phyloP scores from a whole-genome alignment of 768 basidiomycete species.

The Tubosaeta brunneosetosa region DNA sequence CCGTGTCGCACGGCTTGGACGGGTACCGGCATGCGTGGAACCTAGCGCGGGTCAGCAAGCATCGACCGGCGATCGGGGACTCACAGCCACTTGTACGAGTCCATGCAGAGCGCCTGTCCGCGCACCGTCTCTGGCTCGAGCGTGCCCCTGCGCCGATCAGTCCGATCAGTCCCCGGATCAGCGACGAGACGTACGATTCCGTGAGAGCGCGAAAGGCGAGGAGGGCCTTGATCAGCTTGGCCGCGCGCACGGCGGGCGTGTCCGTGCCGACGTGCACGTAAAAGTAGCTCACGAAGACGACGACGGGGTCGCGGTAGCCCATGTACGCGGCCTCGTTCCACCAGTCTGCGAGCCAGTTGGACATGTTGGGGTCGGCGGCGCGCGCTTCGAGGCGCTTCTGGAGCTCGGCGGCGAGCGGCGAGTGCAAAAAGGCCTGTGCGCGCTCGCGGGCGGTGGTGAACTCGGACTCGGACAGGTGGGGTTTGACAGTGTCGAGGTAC shows the following conservation, averaged over 20 bases:
- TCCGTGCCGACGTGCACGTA: conserved; percentile 69
- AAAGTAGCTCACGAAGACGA: conserved; percentile 93
- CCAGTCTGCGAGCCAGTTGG: conserved; percentile 95
- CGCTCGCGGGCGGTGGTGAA: conserved; percentile 52
- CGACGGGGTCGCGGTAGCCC: conserved; percentile 84
- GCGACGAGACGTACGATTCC: conserved; percentile 52
- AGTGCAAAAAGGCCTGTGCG: conserved; percentile 66
- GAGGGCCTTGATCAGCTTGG: conserved; percentile 78
- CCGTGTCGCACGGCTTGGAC: conserved; percentile 74
- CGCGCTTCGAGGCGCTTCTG: conserved; percentile 76
- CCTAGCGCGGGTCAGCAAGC: conserved; percentile 32
- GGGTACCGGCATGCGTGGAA: conserved; percentile 96
- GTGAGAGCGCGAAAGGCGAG: conserved; percentile 80
- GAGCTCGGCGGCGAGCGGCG: conserved; percentile 63
- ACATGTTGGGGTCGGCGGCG: conserved; percentile 51
- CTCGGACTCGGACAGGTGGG: conserved; percentile 64
- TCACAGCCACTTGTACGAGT: conserved; percentile 90
- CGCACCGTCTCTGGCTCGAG: conserved; percentile 87
- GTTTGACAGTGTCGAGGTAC: conserved; percentile 82
- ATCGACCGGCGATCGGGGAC: conserved; percentile 13
- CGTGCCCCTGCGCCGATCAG: conserved; percentile 43
- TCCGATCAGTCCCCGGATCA: not conserved
- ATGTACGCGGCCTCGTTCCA: conserved; percentile 94
- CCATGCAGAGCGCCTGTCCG: conserved; percentile 80
- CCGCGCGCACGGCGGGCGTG: conserved; percentile 67